Evolutionary conservation across 139 green algal species (phyloP).

Genomic region (Coccomyxa sp.): DNA sequence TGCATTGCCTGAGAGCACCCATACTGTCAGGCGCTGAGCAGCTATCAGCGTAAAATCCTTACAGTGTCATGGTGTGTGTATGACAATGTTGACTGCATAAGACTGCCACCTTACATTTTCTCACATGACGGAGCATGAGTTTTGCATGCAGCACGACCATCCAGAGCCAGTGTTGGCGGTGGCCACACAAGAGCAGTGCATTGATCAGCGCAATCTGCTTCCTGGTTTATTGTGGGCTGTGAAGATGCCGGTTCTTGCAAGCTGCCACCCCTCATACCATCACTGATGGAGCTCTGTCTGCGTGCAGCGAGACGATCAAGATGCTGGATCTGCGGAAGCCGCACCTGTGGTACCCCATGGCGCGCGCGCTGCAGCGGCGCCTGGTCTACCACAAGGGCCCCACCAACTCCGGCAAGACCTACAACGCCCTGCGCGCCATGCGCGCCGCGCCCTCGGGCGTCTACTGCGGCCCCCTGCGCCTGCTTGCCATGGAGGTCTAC

Average conservation of each 20-base stretch:
- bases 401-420: slow-evolving; percentile 97
- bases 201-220: neutral
- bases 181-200: neutral
- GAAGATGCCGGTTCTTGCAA: neutral
- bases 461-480: slow-evolving; percentile 90
- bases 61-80: neutral
- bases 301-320: slow-evolving; percentile 32
- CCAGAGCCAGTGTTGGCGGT: too few relatives aligned
- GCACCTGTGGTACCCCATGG: slow-evolving; percentile 79
- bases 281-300: neutral
- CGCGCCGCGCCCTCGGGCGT: slow-evolving; percentile 59
- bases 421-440: slow-evolving; percentile 76
- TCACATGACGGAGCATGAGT: too few relatives aligned
- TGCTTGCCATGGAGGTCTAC: slow-evolving; percentile 91
- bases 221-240: neutral
- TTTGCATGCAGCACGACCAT: too few relatives aligned
- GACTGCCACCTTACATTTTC: too few relatives aligned
- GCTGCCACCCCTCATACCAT: neutral
- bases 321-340: slow-evolving; percentile 48
- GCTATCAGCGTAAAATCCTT: neutral
- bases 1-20: neutral
- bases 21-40: neutral
- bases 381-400: slow-evolving; percentile 92
- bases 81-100: neutral
- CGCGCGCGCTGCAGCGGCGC: slow-evolving; percentile 67